A percentile compares a stretch with the other conserved stretches of the same genome.
Evolutionary conservation across 805 yeast species (phyloP).

Genomic region (Jamesozyma spencerorum): DNA sequence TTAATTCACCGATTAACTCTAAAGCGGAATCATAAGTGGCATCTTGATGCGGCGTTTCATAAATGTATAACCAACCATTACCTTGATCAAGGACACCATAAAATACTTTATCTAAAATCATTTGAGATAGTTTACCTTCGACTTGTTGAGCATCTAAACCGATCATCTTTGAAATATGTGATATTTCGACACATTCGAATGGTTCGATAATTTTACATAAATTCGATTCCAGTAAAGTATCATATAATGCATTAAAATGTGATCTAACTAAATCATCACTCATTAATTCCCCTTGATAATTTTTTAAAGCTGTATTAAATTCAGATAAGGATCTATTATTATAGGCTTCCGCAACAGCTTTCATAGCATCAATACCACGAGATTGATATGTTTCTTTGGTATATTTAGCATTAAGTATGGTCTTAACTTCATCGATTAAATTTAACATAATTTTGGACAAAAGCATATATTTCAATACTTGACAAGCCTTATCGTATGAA

Average conservation of each 20-base stretch:
- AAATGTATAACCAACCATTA: constrained; percentile 91
- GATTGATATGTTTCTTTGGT: constrained; percentile 61
- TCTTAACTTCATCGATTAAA: constrained; percentile 74
- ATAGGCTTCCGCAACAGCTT: constrained; percentile 83
- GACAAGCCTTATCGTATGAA: constrained; percentile 60
- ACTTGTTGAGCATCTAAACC: constrained; percentile 82
- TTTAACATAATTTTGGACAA: constrained; percentile 90
- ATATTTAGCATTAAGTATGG: constrained; percentile 64
- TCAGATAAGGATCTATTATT: constrained; percentile 83
- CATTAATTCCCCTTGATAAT: constrained; percentile 65
- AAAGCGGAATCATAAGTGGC: constrained; percentile 81
- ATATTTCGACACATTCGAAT: constrained; percentile 87
- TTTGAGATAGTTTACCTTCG: constrained; percentile 89
- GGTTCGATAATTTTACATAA: constrained; percentile 92
- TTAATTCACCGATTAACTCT: constrained; percentile 78
- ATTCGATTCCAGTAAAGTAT: constrained; percentile 86
- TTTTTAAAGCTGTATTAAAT: constrained; percentile 71
- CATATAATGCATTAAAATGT: constrained; percentile 88
- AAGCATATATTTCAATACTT: constrained; percentile 84
- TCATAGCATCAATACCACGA: constrained; percentile 90
- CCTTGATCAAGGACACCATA: constrained; percentile 97
- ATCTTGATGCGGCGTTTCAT: constrained; percentile 81
- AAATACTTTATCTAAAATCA: constrained; percentile 93
- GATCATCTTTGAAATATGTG: constrained; percentile 77
- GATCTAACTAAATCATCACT: constrained; percentile 82